Percentiles rank a stretch among this genome's conserved stretches.
Evolutionary conservation across 495 filamentous ascomycete species (phyloP).

Genomic region (Penicillium crystallinum): DNA sequence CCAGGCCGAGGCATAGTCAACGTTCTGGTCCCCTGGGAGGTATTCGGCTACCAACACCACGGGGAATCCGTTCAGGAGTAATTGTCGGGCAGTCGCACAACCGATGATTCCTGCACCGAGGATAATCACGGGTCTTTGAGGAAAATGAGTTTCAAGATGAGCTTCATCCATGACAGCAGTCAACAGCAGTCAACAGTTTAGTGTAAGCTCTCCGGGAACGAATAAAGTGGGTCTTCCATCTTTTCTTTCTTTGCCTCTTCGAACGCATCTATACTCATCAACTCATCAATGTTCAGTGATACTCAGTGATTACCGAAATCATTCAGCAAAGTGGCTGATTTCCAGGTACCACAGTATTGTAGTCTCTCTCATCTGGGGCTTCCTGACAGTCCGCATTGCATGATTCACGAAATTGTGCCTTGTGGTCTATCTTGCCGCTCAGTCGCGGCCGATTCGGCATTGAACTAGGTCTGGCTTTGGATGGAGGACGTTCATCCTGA

Average conservation of each 20-base stretch:
- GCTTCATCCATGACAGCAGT: no score
- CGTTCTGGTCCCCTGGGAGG: slow-evolving; percentile 37
- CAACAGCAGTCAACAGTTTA: no score
- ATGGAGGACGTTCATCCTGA: not conserved
- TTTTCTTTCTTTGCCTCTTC: not conserved
- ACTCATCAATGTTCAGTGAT: no score
- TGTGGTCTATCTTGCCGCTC: not conserved
- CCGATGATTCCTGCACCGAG: slow-evolving; percentile 43
- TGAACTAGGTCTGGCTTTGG: not conserved
- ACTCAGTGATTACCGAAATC: no score
- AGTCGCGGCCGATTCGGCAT: not conserved
- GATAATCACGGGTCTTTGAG: slow-evolving; percentile 37
- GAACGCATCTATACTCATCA: no score
- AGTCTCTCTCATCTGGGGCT: no score
- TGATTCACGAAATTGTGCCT: not conserved
- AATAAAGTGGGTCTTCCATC: slow-evolving; percentile 7
- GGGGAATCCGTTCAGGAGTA: slow-evolving; percentile 34
- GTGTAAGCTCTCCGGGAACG: slow-evolving; percentile 1
- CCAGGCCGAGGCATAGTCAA: slow-evolving; percentile 44
- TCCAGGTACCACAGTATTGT: no score
- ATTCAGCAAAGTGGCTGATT: no score
- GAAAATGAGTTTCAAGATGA: no score
- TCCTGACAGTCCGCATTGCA: no score
- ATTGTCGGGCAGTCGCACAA: slow-evolving; percentile 36
- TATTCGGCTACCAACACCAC: slow-evolving; percentile 39